phyloP scores from a whole-genome alignment of 345 rosid species.

The Cardiospermum halicacabum region DNA sequence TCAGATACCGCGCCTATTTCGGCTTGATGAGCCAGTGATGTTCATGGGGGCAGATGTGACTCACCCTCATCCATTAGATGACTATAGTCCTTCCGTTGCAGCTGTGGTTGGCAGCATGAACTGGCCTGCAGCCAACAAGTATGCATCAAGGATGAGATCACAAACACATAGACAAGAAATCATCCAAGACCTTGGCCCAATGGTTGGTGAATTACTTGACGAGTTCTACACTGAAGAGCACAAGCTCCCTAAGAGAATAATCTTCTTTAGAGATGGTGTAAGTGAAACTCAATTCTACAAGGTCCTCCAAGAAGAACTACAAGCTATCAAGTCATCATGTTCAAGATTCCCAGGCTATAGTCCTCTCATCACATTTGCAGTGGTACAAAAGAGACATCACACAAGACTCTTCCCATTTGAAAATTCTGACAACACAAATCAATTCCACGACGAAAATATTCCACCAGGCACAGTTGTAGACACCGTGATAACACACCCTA shows the following conservation, averaged over 20 bases:
- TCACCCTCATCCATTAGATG: conserved; percentile 95
- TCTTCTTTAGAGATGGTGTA: conserved; percentile 93
- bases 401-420: conserved; percentile 71
- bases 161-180: conserved; percentile 95
- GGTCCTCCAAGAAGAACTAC: conserved; percentile 70
- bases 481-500: conserved; percentile 81
- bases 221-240: conserved; percentile 60
- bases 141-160: conserved; percentile 87
- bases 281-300: conserved; percentile 90
- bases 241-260: conserved; percentile 72
- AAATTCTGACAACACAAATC: conserved; percentile 28
- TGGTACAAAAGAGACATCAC: conserved; percentile 95
- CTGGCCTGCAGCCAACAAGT: conserved; percentile 97
- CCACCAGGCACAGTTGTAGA: conserved; percentile 95
- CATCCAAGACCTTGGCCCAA: conserved; percentile 73
- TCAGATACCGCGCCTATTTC: conserved; percentile 76
- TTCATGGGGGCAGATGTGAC: conserved; percentile 99
- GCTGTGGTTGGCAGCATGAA: conserved; percentile 99
- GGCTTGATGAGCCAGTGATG: conserved; percentile 70
- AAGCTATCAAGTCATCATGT: conserved; percentile 64
- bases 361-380: conserved; percentile 75
- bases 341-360: conserved; percentile 50
- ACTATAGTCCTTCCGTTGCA: conserved; percentile 88
- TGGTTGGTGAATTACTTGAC: conserved; percentile 80
- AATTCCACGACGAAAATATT: conserved; percentile 51